Conservation (phyloP, 257 asterid genomes). For the Gynochthodes officinalis region DNA sequence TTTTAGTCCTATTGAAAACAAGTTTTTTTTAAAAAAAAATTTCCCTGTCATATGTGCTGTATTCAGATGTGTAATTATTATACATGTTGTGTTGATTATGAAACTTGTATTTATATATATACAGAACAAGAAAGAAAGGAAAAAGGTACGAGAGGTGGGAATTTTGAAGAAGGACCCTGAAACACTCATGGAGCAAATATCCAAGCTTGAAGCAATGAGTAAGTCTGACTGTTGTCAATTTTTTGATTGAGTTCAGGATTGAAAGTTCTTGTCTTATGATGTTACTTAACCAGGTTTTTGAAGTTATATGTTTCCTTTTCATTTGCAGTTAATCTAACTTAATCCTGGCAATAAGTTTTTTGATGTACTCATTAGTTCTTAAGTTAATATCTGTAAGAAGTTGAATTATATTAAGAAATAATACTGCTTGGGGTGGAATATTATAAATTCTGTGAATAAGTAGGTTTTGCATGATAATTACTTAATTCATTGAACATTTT, state of each 20-base stretch:
- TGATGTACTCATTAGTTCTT: neutral
- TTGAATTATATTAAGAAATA: neutral
- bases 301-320: neutral
- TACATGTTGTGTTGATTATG: neutral
- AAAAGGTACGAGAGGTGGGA: conserved; percentile 96
- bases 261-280: neutral
- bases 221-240: conserved; percentile 24
- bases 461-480: neutral
- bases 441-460: neutral
- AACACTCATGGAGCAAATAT: conserved; percentile 67
- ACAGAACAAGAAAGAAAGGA: conserved; percentile 91
- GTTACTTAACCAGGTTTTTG: neutral
- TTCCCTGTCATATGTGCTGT: no score
- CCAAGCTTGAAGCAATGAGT: conserved; percentile 86
- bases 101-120: conserved; percentile 6
- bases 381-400: neutral
- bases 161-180: conserved; percentile 94
- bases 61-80: neutral
- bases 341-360: neutral
- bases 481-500: neutral
- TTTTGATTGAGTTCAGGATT: neutral
- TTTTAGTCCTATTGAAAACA: neutral
- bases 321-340: neutral
- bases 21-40: no score
- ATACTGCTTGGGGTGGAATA: neutral